phyloP scores from a whole-genome alignment of 345 rosid species.

The Populus tremula region DNA sequence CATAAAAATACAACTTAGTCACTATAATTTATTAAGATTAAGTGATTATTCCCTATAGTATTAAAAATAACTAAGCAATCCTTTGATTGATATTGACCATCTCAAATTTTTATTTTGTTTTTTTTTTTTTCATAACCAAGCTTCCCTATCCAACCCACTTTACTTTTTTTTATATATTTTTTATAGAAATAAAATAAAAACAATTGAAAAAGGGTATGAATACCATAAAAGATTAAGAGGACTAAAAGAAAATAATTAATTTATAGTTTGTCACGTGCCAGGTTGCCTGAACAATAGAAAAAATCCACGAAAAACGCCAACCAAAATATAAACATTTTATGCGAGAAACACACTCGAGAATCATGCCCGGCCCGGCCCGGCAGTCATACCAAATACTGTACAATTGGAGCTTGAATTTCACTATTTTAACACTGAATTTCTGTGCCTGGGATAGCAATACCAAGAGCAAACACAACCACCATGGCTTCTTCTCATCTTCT shows the following conservation, averaged over 20 bases:
- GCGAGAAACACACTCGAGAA: not conserved
- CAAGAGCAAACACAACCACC: not conserved
- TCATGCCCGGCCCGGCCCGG: not conserved
- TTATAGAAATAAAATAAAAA: too few relatives aligned
- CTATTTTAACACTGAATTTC: not conserved
- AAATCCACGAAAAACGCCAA: not conserved
- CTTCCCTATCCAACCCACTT: not conserved
- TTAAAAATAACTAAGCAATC: too few relatives aligned
- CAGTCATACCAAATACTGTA: not conserved
- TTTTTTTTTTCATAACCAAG: too few relatives aligned
- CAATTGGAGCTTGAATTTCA: not conserved
- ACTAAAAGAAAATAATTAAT: too few relatives aligned
- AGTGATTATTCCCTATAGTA: too few relatives aligned
- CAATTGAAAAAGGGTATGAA: too few relatives aligned
- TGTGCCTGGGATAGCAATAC: not conserved
- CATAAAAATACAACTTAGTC: too few relatives aligned
- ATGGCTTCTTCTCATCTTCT: slow-evolving; percentile 53
- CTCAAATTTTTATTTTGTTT: not conserved
- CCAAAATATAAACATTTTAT: not conserved
- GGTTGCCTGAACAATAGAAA: not conserved
- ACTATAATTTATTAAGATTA: too few relatives aligned
- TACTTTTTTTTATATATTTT: too few relatives aligned
- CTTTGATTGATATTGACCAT: not conserved
- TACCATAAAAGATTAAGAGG: too few relatives aligned
- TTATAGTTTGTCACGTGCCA: too few relatives aligned